Conservation (phyloP, 2,329 filamentous ascomycete species). For the Beauveria medogensis region DNA sequence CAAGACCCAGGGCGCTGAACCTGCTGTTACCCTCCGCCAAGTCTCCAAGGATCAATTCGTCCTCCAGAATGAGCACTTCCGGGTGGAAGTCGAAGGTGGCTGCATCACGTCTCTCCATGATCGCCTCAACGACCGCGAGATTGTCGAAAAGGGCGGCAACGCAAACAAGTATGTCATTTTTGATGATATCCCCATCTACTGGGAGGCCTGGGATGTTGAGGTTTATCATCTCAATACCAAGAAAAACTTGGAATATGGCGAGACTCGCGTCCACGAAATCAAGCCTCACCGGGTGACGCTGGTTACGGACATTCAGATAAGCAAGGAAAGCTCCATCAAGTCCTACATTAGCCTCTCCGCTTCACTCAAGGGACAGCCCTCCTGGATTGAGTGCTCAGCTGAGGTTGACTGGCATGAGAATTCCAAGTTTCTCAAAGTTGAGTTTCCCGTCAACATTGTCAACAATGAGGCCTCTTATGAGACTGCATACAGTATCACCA, state of each 20-base stretch:
- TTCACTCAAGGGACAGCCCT: slow-evolving; percentile 48
- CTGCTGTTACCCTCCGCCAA: slow-evolving; percentile 45
- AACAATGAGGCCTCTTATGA: slow-evolving; percentile 94
- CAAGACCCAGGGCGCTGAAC: slow-evolving; percentile 34
- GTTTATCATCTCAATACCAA: slow-evolving; percentile 89
- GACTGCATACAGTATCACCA: slow-evolving; percentile 84
- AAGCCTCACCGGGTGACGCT: slow-evolving; percentile 73
- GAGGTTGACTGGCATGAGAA: slow-evolving; percentile 96
- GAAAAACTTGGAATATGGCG: slow-evolving; percentile 60
- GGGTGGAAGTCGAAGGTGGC: slow-evolving; percentile 64
- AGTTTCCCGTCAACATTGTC: slow-evolving; percentile 86
- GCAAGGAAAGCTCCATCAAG: slow-evolving; percentile 75
- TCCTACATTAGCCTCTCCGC: slow-evolving; percentile 77
- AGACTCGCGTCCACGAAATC: slow-evolving; percentile 63
- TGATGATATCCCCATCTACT: slow-evolving; percentile 94
- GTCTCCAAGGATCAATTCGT: slow-evolving; percentile 58
- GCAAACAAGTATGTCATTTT: slow-evolving; percentile 91
- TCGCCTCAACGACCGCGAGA: slow-evolving; percentile 61
- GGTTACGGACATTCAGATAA: slow-evolving; percentile 78
- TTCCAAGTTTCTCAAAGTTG: slow-evolving; percentile 97
- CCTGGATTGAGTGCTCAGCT: slow-evolving; percentile 67
- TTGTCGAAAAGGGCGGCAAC: slow-evolving; percentile 65
- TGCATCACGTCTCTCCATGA: slow-evolving; percentile 82
- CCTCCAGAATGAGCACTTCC: slow-evolving; percentile 69
- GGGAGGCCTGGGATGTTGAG: slow-evolving; percentile 97